These are phyloP conservation scores for Ceratocystis cacaofunesta DNA, from an alignment of 2,329 filamentous ascomycete genomes.

Conservation along the genomic window DNA sequence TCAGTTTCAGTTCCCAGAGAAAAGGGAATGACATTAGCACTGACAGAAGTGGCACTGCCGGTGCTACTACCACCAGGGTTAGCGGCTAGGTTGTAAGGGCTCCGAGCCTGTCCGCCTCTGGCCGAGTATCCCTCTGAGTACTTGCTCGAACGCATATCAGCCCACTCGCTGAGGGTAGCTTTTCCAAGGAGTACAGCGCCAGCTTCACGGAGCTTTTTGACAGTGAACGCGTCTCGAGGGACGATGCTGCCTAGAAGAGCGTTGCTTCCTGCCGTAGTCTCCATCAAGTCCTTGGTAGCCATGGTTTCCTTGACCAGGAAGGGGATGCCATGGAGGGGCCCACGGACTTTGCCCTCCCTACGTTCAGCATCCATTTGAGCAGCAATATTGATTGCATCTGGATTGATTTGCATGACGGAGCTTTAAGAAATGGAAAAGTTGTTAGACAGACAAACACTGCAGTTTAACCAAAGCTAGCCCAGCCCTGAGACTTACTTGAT, in stretches of 20 bases:
- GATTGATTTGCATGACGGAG: conserved; percentile 51
- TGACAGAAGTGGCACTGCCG: conserved; percentile 50
- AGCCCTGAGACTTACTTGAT: conserved; percentile 35
- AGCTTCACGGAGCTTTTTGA: conserved; percentile 44
- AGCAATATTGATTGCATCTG: conserved; percentile 50
- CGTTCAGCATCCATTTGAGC: conserved; percentile 45
- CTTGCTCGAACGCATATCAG: conserved; percentile 51
- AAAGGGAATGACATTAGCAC: conserved; percentile 47
- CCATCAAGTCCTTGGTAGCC: conserved; percentile 51
- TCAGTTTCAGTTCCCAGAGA: conserved; percentile 62
- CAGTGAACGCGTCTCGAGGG: conserved; percentile 52
- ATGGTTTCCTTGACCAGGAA: conserved; percentile 65
- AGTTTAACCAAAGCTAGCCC: not conserved
- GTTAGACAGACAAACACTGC: not conserved
- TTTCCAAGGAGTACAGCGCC: conserved; percentile 59
- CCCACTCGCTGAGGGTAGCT: conserved; percentile 58
- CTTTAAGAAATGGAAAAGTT: conserved; percentile 22
- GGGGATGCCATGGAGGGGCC: conserved; percentile 59
- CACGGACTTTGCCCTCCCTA: conserved; percentile 36
- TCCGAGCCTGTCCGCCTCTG: conserved; percentile 48
- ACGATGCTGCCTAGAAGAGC: conserved; percentile 50
- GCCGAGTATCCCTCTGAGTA: conserved; percentile 55
- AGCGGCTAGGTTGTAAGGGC: conserved; percentile 52
- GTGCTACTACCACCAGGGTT: conserved; percentile 56
- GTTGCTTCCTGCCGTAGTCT: conserved; percentile 59